A percentile compares a stretch with the other conserved stretches of the same genome.
phyloP scores from a whole-genome alignment of 768 basidiomycete genomes.

The Lepiota subincarnata region DNA sequence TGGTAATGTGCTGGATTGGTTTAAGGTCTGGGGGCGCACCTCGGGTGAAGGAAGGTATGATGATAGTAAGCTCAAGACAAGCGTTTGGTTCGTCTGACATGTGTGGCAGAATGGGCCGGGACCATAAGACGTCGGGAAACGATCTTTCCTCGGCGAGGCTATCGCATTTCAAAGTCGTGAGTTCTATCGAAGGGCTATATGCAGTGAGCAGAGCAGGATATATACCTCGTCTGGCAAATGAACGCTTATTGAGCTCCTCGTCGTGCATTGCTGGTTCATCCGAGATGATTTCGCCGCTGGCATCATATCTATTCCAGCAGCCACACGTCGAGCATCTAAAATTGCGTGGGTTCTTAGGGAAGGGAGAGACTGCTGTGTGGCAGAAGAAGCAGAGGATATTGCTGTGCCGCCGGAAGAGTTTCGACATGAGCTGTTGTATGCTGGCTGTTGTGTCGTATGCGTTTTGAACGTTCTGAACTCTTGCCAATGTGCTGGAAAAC shows the following conservation, averaged over 20 bases:
- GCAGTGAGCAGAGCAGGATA: neutral
- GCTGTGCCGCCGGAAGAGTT: conserved; percentile 51
- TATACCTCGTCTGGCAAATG: conserved; percentile 73
- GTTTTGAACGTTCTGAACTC: neutral
- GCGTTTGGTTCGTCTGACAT: conserved; percentile 90
- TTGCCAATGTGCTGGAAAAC: conserved; percentile 1
- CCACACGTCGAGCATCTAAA: conserved; percentile 66
- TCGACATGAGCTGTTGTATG: conserved; percentile 25
- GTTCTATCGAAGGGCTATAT: neutral
- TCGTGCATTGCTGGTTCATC: conserved; percentile 90
- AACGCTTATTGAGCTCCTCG: conserved; percentile 60
- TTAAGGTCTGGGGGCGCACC: conserved; percentile 39
- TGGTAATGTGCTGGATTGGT: neutral
- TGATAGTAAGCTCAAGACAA: conserved; percentile 80
- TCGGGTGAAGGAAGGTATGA: conserved; percentile 82
- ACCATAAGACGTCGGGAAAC: conserved; percentile 58
- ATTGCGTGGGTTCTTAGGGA: conserved; percentile 45
- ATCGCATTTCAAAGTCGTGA: neutral
- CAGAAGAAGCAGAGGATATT: conserved; percentile 70
- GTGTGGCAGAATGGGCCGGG: conserved; percentile 75
- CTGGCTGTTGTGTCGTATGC: neutral
- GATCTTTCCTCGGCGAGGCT: conserved; percentile 71
- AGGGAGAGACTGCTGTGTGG: conserved; percentile 35
- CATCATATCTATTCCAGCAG: conserved; percentile 74
- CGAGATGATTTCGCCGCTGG: conserved; percentile 71